Conservation (phyloP, 768 basidiomycete genomes). For the Naganishia kalamii region DNA sequence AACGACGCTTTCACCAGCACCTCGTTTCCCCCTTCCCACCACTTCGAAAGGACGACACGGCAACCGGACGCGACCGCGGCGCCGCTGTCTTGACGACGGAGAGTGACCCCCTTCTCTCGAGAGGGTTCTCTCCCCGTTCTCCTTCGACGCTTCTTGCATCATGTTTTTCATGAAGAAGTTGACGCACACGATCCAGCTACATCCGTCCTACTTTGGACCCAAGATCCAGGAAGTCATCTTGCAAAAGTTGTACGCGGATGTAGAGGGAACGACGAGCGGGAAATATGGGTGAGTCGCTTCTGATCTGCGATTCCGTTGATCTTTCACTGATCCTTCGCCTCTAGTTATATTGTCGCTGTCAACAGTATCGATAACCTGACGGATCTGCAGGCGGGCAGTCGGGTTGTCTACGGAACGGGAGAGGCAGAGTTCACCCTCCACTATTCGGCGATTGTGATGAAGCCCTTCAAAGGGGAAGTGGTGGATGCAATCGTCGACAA, state of each 20-base stretch:
- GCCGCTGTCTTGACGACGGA: conserved; percentile 13
- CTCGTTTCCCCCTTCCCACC: neutral
- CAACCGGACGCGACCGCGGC: neutral
- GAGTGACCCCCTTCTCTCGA: conserved; percentile 14
- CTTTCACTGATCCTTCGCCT: conserved; percentile 46
- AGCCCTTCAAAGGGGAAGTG: conserved; percentile 99
- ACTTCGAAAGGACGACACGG: conserved; percentile 2
- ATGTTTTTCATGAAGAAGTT: conserved; percentile 65
- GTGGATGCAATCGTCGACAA: conserved; percentile 93
- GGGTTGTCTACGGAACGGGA: conserved; percentile 82
- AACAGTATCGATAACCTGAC: conserved; percentile 71
- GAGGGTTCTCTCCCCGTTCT: conserved; percentile 18
- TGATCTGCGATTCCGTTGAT: conserved; percentile 66
- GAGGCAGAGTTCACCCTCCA: conserved; percentile 92
- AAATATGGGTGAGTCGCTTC: conserved; percentile 60
- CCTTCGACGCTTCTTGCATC: neutral
- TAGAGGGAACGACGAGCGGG: conserved; percentile 95
- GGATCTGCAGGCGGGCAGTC: conserved; percentile 55
- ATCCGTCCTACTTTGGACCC: conserved; percentile 96
- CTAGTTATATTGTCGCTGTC: conserved; percentile 47
- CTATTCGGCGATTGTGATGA: conserved; percentile 96
- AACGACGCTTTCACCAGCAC: neutral
- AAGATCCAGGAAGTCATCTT: conserved; percentile 89
- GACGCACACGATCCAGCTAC: conserved; percentile 92
- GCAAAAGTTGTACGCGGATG: conserved; percentile 87